Conservation (phyloP, 768 basidiomycete genomes). For the Auricularia heimuer region DNA sequence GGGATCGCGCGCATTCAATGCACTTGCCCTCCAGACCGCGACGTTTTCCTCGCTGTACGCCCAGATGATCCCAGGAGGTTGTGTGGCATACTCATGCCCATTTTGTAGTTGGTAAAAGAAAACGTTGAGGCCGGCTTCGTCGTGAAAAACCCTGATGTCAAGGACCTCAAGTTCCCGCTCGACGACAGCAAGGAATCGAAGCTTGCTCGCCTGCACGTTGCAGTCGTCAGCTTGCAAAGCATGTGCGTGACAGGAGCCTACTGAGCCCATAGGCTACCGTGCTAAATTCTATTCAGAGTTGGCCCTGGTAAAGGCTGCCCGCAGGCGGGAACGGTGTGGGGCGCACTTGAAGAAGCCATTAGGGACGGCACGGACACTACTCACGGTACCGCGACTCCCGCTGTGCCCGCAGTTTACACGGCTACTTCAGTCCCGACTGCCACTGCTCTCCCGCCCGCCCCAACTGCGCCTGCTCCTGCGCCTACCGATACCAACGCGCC, state of each 20-base stretch:
- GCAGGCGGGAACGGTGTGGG: conserved; percentile 14
- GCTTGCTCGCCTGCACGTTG: conserved; percentile 15
- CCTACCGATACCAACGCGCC: background rate
- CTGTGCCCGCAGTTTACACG: background rate
- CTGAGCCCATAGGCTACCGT: too few relatives aligned
- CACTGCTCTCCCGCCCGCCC: background rate
- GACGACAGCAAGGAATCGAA: conserved; percentile 12
- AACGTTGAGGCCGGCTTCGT: conserved; percentile 19
- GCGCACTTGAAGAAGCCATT: conserved; percentile 7
- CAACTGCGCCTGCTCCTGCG: background rate
- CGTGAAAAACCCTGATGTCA: conserved; percentile 17
- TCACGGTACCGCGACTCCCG: background rate
- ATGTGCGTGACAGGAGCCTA: background rate
- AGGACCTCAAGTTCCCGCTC: conserved; percentile 15
- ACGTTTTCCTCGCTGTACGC: conserved; percentile 36
- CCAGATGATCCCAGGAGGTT: too few relatives aligned
- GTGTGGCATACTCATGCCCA: too few relatives aligned
- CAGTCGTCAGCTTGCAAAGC: conserved; percentile 19
- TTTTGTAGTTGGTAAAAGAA: conserved; percentile 27
- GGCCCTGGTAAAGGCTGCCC: conserved; percentile 20
- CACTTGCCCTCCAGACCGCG: conserved; percentile 49
- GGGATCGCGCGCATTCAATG: conserved; percentile 30
- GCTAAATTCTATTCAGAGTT: background rate
- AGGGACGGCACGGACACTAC: background rate
- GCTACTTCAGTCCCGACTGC: background rate